phyloP scores from a whole-genome alignment of 2,329 filamentous ascomycete species.

The Fusarium nygamai region DNA sequence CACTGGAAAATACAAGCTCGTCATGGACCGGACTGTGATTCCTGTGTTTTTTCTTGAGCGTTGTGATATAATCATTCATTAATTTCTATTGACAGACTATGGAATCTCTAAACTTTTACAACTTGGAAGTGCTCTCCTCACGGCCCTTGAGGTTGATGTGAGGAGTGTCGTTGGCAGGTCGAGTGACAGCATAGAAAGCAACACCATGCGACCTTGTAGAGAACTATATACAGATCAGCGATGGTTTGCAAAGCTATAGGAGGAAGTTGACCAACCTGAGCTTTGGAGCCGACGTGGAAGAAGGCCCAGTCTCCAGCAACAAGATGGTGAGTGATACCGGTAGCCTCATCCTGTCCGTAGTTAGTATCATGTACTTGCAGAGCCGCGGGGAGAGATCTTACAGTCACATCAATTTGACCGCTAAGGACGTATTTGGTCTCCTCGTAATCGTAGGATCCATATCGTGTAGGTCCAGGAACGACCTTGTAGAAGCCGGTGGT shows the following conservation, averaged over 20 bases:
- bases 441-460: slow-evolving; percentile 27
- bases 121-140: neutral
- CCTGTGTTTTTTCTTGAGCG: rapidly evolving
- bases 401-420: slow-evolving; percentile 26
- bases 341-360: slow-evolving; percentile 16
- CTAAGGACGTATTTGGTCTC: slow-evolving; percentile 32
- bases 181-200: slow-evolving; percentile 31
- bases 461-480: slow-evolving; percentile 28
- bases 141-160: neutral
- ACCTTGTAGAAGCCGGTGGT: slow-evolving; percentile 30
- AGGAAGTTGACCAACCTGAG: neutral
- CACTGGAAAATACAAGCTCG: neutral
- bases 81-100: neutral
- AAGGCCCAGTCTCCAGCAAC: slow-evolving; percentile 34
- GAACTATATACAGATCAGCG: neutral
- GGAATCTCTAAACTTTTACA: neutral
- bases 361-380: neutral
- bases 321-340: slow-evolving; percentile 28
- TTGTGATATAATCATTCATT: too few species aligned
- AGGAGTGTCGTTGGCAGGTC: slow-evolving; percentile 10
- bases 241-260: rapidly evolving
- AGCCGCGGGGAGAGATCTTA: neutral
- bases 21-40: rapidly evolving
- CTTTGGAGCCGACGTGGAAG: slow-evolving; percentile 32
- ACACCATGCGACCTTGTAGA: slow-evolving; percentile 18